These are phyloP conservation scores for Suillus alpinus DNA, from an alignment of 768 basidiomycete species.

Conservation along the genomic window DNA sequence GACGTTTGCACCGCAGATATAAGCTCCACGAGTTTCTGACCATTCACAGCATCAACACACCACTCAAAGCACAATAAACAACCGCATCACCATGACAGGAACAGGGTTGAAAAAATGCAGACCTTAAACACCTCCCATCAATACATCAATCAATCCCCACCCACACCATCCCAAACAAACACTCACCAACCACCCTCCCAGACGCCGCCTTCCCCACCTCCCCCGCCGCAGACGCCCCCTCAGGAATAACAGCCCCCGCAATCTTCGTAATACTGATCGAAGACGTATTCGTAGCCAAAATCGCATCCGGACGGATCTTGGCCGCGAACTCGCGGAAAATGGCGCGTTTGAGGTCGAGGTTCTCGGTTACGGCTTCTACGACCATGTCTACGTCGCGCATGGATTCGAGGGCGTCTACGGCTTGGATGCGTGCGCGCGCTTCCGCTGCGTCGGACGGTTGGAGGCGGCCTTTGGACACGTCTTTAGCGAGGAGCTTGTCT, in stretches of 20 bases:
- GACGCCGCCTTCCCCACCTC: constrained; percentile 62
- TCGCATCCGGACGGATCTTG: constrained; percentile 66
- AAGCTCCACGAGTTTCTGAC: constrained; percentile 91
- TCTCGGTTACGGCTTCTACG: constrained; percentile 91
- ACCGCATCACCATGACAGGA: constrained; percentile 77
- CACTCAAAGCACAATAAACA: neutral
- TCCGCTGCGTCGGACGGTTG: constrained; percentile 68
- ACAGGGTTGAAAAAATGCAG: constrained; percentile 97
- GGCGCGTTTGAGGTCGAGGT: constrained; percentile 68
- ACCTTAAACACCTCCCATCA: constrained; percentile 38
- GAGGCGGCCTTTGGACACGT: constrained; percentile 80
- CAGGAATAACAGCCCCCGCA: constrained; percentile 71
- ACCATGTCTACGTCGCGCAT: constrained; percentile 87
- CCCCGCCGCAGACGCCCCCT: constrained; percentile 54
- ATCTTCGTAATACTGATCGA: constrained; percentile 95
- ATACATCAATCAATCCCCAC: neutral
- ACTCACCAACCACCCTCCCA: constrained; percentile 77
- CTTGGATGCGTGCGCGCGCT: constrained; percentile 61
- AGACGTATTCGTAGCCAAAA: constrained; percentile 91
- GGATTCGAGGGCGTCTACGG: constrained; percentile 58
- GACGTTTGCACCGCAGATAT: constrained; percentile 93
- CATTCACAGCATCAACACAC: neutral
- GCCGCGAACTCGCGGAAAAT: constrained; percentile 73
- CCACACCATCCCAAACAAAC: neutral
- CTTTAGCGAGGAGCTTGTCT: constrained; percentile 85